A percentile compares a stretch with the other conserved stretches of the same genome.
These are phyloP conservation scores for Neoarthrinium moseri DNA, from an alignment of 2,329 filamentous ascomycete genomes.

Conservation along the genomic window DNA sequence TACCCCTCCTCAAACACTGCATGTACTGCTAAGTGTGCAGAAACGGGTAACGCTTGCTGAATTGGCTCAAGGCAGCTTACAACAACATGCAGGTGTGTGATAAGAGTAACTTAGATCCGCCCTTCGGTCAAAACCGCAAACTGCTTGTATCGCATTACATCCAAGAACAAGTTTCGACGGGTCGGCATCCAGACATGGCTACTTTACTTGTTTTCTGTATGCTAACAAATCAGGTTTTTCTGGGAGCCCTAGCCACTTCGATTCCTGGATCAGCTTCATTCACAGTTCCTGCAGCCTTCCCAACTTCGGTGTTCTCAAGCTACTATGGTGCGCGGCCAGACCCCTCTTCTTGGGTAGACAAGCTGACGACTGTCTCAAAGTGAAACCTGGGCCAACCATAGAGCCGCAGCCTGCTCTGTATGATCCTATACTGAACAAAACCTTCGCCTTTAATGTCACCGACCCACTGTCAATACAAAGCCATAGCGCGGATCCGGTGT, in stretches of 20 bases:
- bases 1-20: too few species aligned
- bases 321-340: conserved; percentile 39
- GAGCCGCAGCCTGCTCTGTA: conserved; percentile 39
- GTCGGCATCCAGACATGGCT: too few species aligned
- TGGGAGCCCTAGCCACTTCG: conserved; percentile 5
- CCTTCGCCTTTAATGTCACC: conserved; percentile 53
- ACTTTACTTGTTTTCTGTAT: background rate
- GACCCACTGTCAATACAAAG: conserved; percentile 50
- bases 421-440: conserved; percentile 53
- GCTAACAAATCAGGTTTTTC: background rate
- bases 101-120: too few species aligned
- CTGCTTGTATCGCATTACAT: too few species aligned
- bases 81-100: too few species aligned
- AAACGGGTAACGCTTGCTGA: too few species aligned
- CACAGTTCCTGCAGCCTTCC: conserved; percentile 45
- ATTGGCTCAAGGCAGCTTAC: too few species aligned
- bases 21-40: too few species aligned
- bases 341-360: too few species aligned
- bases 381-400: conserved; percentile 27
- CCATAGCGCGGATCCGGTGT: conserved; percentile 45
- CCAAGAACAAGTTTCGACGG: too few species aligned
- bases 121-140: too few species aligned
- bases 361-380: conserved; percentile 10
- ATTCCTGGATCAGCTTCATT: conserved; percentile 34
- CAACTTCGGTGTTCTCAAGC: conserved; percentile 47